phyloP scores from a whole-genome alignment of 306 rosid genomes.

The Cucumis cinereus region DNA sequence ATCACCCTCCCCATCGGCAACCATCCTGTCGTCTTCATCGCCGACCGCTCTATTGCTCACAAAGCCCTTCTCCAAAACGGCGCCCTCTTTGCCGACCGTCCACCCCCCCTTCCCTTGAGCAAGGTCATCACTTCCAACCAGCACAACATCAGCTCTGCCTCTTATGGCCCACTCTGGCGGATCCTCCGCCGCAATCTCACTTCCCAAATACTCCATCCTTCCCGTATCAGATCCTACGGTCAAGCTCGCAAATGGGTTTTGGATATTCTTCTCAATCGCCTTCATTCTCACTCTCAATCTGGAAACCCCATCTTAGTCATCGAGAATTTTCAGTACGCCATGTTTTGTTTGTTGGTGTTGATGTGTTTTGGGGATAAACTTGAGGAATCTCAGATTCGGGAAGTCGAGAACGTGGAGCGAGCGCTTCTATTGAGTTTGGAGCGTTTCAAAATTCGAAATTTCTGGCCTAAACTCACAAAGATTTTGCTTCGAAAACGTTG shows the following conservation, averaged over 20 bases:
- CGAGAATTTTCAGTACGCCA: conserved; percentile 2
- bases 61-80: background rate
- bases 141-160: background rate
- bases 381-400: background rate
- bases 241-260: conserved; percentile 11
- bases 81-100: conserved; percentile 4
- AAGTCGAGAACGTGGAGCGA: background rate
- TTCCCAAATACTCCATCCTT: conserved; percentile 1
- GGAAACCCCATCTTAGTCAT: background rate
- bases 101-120: background rate
- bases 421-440: background rate
- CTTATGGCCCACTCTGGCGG: conserved; percentile 2
- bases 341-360: conserved; percentile 3
- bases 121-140: background rate
- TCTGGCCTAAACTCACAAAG: background rate
- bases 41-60: background rate
- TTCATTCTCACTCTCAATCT: background rate
- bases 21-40: background rate
- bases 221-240: background rate
- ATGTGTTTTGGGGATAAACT: conserved; percentile 9
- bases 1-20: background rate
- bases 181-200: conserved; percentile 9
- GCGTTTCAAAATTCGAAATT: background rate
- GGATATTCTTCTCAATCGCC: background rate
- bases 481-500: background rate